Evolutionary conservation across 23 red algal genomes (phyloP).

Genomic region (Gracilariopsis chorda): DNA sequence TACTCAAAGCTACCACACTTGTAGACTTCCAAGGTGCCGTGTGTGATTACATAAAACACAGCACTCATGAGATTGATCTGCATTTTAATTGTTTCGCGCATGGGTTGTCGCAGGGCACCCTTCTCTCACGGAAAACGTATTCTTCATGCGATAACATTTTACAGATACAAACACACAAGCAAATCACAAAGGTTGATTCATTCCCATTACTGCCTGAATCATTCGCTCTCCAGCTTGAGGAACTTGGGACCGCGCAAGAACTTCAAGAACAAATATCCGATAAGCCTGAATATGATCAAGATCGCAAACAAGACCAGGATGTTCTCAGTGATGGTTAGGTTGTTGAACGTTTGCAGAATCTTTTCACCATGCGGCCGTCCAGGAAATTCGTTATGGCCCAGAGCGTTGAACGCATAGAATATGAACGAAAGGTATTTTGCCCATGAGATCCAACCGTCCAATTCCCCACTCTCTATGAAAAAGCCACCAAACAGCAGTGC

Average conservation of each 20-base stretch:
- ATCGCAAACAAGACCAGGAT: constrained; percentile 44
- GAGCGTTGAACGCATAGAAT: constrained; percentile 80
- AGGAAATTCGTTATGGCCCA: constrained; percentile 62
- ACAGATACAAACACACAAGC: too few species aligned
- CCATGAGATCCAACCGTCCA: constrained; percentile 83
- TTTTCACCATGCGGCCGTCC: not conserved
- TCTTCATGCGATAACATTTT: too few species aligned
- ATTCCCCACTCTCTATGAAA: constrained; percentile 66
- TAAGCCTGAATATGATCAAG: constrained; percentile 22
- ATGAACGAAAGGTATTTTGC: constrained; percentile 88
- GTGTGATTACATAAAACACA: too few species aligned
- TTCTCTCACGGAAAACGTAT: too few species aligned
- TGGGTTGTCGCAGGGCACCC: too few species aligned
- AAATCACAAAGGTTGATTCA: too few species aligned
- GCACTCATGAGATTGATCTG: too few species aligned
- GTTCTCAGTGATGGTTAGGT: constrained; percentile 59
- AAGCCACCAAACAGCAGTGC: constrained; percentile 95
- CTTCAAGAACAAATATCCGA: constrained; percentile 68
- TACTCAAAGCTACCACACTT: too few species aligned
- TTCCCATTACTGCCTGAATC: too few species aligned
- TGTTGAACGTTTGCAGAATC: constrained; percentile 3
- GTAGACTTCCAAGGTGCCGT: too few species aligned
- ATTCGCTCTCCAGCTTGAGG: constrained; percentile 42
- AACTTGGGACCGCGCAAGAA: constrained; percentile 66
- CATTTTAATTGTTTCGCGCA: too few species aligned